These are phyloP conservation scores for Prunus persica DNA, from an alignment of 306 rosid species.

Conservation along the genomic window Prunus_persica_NCBIv2 NC_034016.1:21221001-21221500, in stretches of 20 bases:
- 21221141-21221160: no score
- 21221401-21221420: background rate
- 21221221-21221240: background rate
- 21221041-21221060: no score
- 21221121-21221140: no score
- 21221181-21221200: no score
- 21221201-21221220: background rate
- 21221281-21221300: background rate
- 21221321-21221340: background rate
- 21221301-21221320: background rate
- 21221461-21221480: background rate
- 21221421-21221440: background rate
- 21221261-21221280: background rate
- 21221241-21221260: background rate
- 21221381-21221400: background rate
- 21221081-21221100: no score
- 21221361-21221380: background rate
- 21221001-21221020: no score
- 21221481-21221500: no score
- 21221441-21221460: background rate
- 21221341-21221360: background rate
- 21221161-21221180: no score
- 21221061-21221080: no score
- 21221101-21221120: no score
- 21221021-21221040: no score